Percentiles rank a stretch among this genome's conserved stretches.
Conservation (phyloP, 352 stramenopile genomes). For the Pythium pyrilobum region DNA sequence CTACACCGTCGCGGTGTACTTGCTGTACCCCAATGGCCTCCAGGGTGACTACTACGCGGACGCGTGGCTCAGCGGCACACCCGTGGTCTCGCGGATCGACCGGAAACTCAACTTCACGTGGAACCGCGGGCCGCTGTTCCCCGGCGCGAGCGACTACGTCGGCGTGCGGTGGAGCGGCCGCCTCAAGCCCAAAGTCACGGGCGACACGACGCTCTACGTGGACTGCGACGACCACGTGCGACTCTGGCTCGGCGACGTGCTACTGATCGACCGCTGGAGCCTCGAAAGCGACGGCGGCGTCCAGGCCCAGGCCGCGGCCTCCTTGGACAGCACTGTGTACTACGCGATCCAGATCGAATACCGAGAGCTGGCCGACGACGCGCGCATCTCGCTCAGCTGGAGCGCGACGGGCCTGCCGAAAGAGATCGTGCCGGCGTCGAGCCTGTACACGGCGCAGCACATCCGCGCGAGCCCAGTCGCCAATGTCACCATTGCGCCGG, state of each 20-base stretch:
- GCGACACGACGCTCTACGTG: conserved; percentile 39
- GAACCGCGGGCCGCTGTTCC: conserved; percentile 39
- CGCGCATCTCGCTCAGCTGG: conserved; percentile 48
- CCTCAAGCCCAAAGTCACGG: conserved; percentile 41
- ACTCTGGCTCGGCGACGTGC: conserved; percentile 54
- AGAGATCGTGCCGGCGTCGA: conserved; percentile 38
- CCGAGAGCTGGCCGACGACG: conserved; percentile 31
- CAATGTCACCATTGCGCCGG: conserved; percentile 33
- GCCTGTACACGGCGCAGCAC: conserved; percentile 43
- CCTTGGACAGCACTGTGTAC: conserved; percentile 29
- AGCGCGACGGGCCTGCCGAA: conserved; percentile 23
- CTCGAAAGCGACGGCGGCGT: conserved; percentile 25
- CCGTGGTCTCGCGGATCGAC: conserved; percentile 45
- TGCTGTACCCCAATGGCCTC: conserved; percentile 54
- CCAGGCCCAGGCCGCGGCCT: conserved; percentile 17
- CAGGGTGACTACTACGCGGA: conserved; percentile 63
- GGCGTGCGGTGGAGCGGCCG: conserved; percentile 64
- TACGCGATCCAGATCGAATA: conserved; percentile 66
- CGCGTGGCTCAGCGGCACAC: conserved; percentile 35
- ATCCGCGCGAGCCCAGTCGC: conserved; percentile 48
- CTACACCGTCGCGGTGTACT: conserved; percentile 48
- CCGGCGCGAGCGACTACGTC: conserved; percentile 44
- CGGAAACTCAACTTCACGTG: conserved; percentile 72
- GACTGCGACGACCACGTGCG: conserved; percentile 46
- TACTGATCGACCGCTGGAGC: conserved; percentile 63